These are phyloP conservation scores for Buxus sempervirens DNA, from an alignment of 164 flowering plant genomes.

Conservation along the genomic window DNA sequence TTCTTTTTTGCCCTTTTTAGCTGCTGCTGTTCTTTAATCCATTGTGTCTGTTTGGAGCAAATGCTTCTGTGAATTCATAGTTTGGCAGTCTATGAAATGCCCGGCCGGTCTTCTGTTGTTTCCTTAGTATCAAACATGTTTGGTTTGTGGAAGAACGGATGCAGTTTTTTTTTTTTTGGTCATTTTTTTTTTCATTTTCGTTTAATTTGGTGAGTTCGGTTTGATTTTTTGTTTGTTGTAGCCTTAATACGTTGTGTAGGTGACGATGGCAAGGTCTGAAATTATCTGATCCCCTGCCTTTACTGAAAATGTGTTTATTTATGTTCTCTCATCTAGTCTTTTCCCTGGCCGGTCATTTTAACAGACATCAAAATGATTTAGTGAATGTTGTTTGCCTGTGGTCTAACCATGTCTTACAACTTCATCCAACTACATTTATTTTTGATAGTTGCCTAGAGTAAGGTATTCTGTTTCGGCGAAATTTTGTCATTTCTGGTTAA, in stretches of 20 bases:
- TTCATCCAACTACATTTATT: too few relatives aligned
- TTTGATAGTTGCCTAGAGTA: too few relatives aligned
- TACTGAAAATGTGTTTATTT: neutral
- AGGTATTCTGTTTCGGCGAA: too few relatives aligned
- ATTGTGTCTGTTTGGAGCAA: slow-evolving; percentile 11
- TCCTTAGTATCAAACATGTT: neutral
- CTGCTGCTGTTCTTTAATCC: neutral
- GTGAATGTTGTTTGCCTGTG: too few relatives aligned
- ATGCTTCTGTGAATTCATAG: slow-evolving; percentile 16
- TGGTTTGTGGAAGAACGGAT: neutral
- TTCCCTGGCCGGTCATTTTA: too few relatives aligned
- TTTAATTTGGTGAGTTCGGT: neutral
- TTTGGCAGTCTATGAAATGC: slow-evolving; percentile 18
- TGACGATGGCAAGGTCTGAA: slow-evolving; percentile 9
- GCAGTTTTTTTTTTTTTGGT: neutral
- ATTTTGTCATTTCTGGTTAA: too few relatives aligned
- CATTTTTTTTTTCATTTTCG: too few relatives aligned
- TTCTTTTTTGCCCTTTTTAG: neutral
- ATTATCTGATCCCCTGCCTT: neutral
- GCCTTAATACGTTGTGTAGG: slow-evolving; percentile 9
- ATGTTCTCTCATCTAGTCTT: neutral
- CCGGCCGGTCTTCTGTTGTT: neutral
- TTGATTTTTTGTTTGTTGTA: slow-evolving; percentile 17
- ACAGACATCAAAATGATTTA: too few relatives aligned
- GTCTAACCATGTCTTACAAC: too few relatives aligned